Conservation (phyloP, 768 basidiomycete genomes). For the Leccinum uliginosum region DNA sequence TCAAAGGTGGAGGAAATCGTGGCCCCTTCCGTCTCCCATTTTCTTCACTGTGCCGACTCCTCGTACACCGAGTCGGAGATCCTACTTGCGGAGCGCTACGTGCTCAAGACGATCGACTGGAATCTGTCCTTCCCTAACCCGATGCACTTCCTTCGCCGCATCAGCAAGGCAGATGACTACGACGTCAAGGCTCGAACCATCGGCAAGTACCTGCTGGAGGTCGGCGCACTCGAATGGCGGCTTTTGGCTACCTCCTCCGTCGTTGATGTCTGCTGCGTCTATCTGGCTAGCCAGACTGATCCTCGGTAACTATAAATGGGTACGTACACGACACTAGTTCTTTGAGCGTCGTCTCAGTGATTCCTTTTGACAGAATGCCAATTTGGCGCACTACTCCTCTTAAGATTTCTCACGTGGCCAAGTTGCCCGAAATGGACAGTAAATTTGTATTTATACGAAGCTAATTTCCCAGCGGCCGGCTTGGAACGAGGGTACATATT, state of each 20-base stretch:
- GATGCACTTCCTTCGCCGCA: conserved; percentile 81
- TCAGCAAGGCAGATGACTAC: conserved; percentile 92
- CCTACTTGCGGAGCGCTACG: conserved; percentile 86
- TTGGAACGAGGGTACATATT: too few relatives aligned
- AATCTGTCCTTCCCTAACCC: conserved; percentile 85
- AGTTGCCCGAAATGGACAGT: too few relatives aligned
- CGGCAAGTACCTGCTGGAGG: conserved; percentile 89
- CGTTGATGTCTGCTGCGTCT: conserved; percentile 75
- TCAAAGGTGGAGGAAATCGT: conserved; percentile 93
- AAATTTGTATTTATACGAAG: too few relatives aligned
- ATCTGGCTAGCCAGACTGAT: conserved; percentile 83
- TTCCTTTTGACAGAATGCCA: conserved; percentile 56
- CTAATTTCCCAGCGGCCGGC: too few relatives aligned
- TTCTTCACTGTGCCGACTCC: conserved; percentile 76
- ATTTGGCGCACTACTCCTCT: conserved; percentile 81
- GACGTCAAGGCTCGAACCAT: conserved; percentile 82
- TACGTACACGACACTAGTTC: conserved; percentile 36
- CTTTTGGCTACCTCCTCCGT: conserved; percentile 72
- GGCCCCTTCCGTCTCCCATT: conserved; percentile 77
- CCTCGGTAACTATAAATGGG: conserved; percentile 84
- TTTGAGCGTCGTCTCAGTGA: not conserved
- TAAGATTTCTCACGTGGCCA: too few relatives aligned
- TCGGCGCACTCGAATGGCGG: conserved; percentile 76
- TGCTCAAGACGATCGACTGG: conserved; percentile 76
- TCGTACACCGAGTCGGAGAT: too few relatives aligned